Base-by-base conservation (phyloP, 2,329 filamentous ascomycete species). In the Lachnellula cervina region DNA sequence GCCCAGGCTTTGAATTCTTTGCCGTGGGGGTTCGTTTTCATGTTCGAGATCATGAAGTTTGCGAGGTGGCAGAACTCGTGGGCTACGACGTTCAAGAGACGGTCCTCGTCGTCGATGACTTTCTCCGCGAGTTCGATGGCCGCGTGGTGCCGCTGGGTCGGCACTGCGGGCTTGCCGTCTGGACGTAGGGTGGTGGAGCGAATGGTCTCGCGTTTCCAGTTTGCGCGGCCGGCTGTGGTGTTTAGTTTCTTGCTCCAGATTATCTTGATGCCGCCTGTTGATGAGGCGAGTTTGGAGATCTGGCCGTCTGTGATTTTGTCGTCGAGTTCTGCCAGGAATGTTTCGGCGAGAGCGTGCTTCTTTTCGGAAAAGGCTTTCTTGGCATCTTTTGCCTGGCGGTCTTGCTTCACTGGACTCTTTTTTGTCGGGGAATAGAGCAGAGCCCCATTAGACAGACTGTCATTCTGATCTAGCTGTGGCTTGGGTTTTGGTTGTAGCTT, bases 51-150 rank as follows among this genome's bases (percentile, higher is more conserved):
- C 84, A 97, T 95, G 71, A 93, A 97, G 66, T 91, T 96, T 44
- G 90, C 87, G 1, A 97, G 76, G 68, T 99, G 94, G 71, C 94
- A 97, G 75, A 94, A 97, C 66, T 99, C 94, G 70, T 99, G 94
- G 0, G 93, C 90, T n/a, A 97, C 74, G 0, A 94, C 91, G 70
- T 97, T 97, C 60, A 94, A 79, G 1, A 97, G 80, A 3, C 90
- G 83, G 56, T 87, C 73, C 62, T 89, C 83, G 66, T 87, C 81
- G 68, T 90, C 84, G 59, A 97, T 91, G 47, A 97, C 86, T 70
- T 95, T 96, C 53, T 89, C 84, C 0, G 92, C 90, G 2, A 97
- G 82, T 69, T 97, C 92, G 66, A 97, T 96, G 16, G 79, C 83
- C 9, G 90, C 90, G 64, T 82, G 73, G 69, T 93, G 84, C 25